phyloP scores from a whole-genome alignment of 306 rosid genomes.

The Mucuna pruriens region DNA sequence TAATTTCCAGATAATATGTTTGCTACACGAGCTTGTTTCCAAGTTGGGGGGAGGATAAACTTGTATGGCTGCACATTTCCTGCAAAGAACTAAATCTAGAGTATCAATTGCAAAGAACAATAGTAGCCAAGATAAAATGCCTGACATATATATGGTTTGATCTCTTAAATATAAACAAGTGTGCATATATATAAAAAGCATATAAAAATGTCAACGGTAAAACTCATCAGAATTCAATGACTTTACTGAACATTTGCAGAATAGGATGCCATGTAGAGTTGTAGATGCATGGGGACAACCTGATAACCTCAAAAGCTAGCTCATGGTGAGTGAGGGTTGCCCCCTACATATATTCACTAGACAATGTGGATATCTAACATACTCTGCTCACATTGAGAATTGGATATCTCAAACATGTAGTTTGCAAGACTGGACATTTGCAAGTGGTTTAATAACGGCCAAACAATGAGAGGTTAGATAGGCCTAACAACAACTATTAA shows the following conservation, averaged over 20 bases:
- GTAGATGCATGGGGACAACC: background rate
- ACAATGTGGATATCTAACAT: too few species aligned
- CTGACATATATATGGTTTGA: constrained; percentile 4
- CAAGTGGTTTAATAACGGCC: too few species aligned
- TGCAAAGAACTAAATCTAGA: constrained; percentile 75
- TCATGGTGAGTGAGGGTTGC: too few species aligned
- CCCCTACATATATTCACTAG: too few species aligned
- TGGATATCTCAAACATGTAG: too few species aligned
- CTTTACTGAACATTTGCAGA: background rate
- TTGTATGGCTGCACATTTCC: constrained; percentile 99
- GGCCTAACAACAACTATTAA: too few species aligned
- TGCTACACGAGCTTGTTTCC: constrained; percentile 89
- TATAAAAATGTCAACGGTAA: background rate
- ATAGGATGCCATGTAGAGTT: background rate
- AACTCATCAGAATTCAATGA: background rate
- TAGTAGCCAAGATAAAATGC: background rate
- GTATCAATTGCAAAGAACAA: constrained; percentile 54
- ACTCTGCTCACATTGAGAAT: too few species aligned
- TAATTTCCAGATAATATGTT: constrained; percentile 98
- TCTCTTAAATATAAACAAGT: constrained; percentile 5
- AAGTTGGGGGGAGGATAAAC: constrained; percentile 86
- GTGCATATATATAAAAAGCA: background rate
- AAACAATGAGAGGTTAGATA: too few species aligned
- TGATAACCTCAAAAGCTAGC: too few species aligned
- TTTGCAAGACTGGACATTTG: too few species aligned